phyloP scores from a whole-genome alignment of 306 rosid species.

The Macrotyloma uniflorum region DNA sequence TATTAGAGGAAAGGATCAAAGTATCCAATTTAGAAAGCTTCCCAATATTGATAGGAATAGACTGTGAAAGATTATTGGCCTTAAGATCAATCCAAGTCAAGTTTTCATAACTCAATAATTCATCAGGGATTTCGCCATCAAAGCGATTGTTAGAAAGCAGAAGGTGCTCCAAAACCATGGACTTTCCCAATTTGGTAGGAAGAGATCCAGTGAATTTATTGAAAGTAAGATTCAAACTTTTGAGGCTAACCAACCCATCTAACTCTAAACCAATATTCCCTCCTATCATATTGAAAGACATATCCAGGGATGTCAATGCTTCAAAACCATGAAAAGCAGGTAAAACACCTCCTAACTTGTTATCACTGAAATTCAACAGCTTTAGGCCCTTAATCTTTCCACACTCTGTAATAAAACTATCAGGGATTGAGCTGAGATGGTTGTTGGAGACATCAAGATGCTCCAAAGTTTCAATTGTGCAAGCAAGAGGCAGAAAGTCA shows the following conservation, averaged over 20 bases:
- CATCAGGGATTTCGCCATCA: slow-evolving; percentile 52
- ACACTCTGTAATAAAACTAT: slow-evolving; percentile 54
- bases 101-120: slow-evolving; percentile 42
- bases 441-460: slow-evolving; percentile 63
- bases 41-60: slow-evolving; percentile 53
- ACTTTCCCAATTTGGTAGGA: slow-evolving; percentile 60
- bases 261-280: slow-evolving; percentile 51
- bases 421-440: slow-evolving; percentile 47
- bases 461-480: slow-evolving; percentile 65
- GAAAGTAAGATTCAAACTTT: slow-evolving; percentile 49
- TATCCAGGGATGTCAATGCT: slow-evolving; percentile 63
- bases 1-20: slow-evolving; percentile 68
- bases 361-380: slow-evolving; percentile 60
- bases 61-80: slow-evolving; percentile 36
- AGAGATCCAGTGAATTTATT: slow-evolving; percentile 39
- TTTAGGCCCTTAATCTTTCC: slow-evolving; percentile 52
- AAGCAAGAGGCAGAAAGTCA: slow-evolving; percentile 50
- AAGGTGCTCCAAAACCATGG: slow-evolving; percentile 61
- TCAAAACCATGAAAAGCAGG: slow-evolving; percentile 65
- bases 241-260: slow-evolving; percentile 57
- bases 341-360: slow-evolving; percentile 54
- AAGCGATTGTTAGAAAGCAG: slow-evolving; percentile 49
- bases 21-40: slow-evolving; percentile 58
- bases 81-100: slow-evolving; percentile 61
- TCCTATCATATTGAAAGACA: slow-evolving; percentile 44